These are phyloP conservation scores for Elasticomyces elasticus DNA, from an alignment of 495 filamentous ascomycete genomes.

Conservation along the genomic window DNA sequence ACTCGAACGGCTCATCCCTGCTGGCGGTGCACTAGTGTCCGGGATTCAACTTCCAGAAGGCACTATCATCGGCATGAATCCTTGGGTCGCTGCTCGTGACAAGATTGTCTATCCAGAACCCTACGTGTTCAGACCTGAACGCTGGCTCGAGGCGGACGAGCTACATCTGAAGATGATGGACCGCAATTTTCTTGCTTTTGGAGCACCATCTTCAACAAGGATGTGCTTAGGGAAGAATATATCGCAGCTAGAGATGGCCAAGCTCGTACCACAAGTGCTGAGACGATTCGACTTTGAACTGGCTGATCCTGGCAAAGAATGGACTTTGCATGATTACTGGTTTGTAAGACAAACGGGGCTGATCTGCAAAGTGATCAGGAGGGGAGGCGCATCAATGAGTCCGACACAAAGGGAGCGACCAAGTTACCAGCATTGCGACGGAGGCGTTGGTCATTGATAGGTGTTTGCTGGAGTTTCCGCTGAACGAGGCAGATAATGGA, in stretches of 20 bases:
- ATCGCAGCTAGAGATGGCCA: constrained; percentile 21
- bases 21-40: constrained; percentile 40
- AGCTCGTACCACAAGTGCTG: constrained; percentile 34
- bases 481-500: too few relatives aligned
- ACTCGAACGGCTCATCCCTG: constrained; percentile 34
- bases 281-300: constrained; percentile 36
- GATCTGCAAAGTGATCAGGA: constrained; percentile 13
- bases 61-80: constrained; percentile 40
- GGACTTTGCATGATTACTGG: constrained; percentile 39
- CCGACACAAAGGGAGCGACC: too few relatives aligned
- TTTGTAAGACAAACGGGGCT: constrained; percentile 39
- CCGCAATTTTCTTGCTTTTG: constrained; percentile 18
- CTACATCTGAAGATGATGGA: constrained; percentile 20
- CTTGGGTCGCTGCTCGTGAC: constrained; percentile 26
- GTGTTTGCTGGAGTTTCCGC: too few relatives aligned
- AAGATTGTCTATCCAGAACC: constrained; percentile 26
- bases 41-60: constrained; percentile 45
- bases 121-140: constrained; percentile 26
- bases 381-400: too few relatives aligned
- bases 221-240: constrained; percentile 25
- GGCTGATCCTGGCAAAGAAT: constrained; percentile 25
- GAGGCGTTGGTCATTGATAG: too few relatives aligned
- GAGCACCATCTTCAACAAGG: constrained; percentile 11
- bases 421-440: too few relatives aligned
- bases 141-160: constrained; percentile 26